Evolutionary conservation across 768 basidiomycete species (phyloP), one percentile per base, ranked within the genome.

Genomic region (Naganishia onofrii): DNA sequence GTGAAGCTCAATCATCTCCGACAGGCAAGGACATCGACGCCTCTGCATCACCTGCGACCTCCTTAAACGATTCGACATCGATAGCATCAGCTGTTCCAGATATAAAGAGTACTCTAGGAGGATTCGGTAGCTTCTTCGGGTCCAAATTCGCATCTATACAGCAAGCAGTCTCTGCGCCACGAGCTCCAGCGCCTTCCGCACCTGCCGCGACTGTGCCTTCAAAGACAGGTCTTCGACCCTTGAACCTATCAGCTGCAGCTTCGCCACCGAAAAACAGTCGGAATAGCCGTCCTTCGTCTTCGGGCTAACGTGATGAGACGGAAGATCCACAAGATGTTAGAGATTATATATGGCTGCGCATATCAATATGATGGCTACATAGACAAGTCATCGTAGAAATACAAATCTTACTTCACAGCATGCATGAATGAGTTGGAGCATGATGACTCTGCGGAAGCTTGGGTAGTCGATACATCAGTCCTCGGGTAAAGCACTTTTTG

Each of bases 121-220:
- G 77, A 1, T 77, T 80, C 26, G 79, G 79, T 1, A 76, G 76
- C 66, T 79, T 79, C 70, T 78, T 79, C 38, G 78, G 78, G 0
- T 71, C 66, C 21, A 74, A 73, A 66, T 70, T 78, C 13, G 76
- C 75, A 0, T 73, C 68, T 32, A 73, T 79, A 19, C 68, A 76
- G 56, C 58, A 70, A 63, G 60, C 60, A 2, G 60, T 63, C 28
- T 63, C 60, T 7, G 23, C n/a, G n/a, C 60, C 60, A 15, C 46
- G 48, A 21, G 19, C 28, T 19, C 28, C 48, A 5, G 21, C 17
- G 21, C n/a, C 63, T 48, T 28, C 48, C 6, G 52, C 19, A 5
- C 46, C 65, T 32, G 10, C 65, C n/a, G 1, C 48, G 17, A 52
- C 9, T 23, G 9, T 48, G 2, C 29, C 19, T 1, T 21, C 21